Conservation (phyloP, 257 asterid genomes). For the Echium plantagineum region DNA sequence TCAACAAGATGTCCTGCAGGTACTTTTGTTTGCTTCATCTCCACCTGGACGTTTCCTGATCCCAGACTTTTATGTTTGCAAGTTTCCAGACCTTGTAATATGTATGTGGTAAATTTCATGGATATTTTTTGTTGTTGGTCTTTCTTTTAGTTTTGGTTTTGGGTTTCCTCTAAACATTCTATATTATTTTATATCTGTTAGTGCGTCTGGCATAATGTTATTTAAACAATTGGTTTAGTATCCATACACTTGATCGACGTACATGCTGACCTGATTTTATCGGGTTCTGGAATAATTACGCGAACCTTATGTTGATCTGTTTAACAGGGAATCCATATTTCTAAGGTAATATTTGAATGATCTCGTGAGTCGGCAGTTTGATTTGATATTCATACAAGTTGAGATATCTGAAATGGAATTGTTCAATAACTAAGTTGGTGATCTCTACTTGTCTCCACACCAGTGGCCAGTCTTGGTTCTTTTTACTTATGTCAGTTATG, state of each 20-base stretch:
- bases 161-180: no score
- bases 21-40: slow-evolving; percentile 13
- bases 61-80: background rate
- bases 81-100: background rate
- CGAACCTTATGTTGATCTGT: background rate
- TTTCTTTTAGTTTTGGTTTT: no score
- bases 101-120: background rate
- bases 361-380: background rate
- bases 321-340: background rate
- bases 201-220: background rate
- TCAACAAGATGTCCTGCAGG: slow-evolving; percentile 90
- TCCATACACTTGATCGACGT: background rate
- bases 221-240: background rate
- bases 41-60: background rate
- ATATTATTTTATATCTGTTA: no score
- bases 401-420: background rate
- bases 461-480: background rate
- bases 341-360: background rate
- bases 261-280: background rate
- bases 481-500: no score
- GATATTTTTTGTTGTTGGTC: background rate
- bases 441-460: background rate
- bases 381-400: background rate
- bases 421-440: background rate
- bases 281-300: background rate